Evolutionary conservation across 2,329 filamentous ascomycete species (phyloP).

Genomic region (Calonectria pseudoreteaudii): DNA sequence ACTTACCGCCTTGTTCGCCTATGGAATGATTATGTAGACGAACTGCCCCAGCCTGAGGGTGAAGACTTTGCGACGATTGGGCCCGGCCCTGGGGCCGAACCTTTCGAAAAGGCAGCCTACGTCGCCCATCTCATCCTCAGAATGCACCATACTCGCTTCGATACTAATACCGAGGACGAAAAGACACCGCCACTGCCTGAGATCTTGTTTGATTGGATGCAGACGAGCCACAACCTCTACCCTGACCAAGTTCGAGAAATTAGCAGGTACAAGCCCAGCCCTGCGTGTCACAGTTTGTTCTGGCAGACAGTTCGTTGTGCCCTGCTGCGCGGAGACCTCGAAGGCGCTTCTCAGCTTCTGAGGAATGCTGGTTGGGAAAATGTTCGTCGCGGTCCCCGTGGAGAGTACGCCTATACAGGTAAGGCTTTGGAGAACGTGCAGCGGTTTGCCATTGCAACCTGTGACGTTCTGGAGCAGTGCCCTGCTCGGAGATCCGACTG

Average conservation of each 20-base stretch:
- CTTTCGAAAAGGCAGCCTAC: slow-evolving; percentile 81
- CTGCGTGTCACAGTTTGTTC: slow-evolving; percentile 80
- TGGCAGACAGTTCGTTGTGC: slow-evolving; percentile 86
- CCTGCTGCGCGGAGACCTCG: slow-evolving; percentile 80
- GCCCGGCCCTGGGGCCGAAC: slow-evolving; percentile 69
- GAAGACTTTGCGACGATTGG: slow-evolving; percentile 73
- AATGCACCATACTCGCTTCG: slow-evolving; percentile 76
- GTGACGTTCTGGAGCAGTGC: slow-evolving; percentile 77
- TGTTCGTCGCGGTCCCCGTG: slow-evolving; percentile 75
- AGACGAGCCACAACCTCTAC: slow-evolving; percentile 79
- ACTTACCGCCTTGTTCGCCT: slow-evolving; percentile 64
- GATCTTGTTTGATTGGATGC: slow-evolving; percentile 86
- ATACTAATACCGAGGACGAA: slow-evolving; percentile 50
- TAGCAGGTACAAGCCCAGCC: slow-evolving; percentile 73
- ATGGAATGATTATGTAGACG: slow-evolving; percentile 67
- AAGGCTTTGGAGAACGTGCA: slow-evolving; percentile 83
- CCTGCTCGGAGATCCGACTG: slow-evolving; percentile 79
- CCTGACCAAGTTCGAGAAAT: slow-evolving; percentile 75
- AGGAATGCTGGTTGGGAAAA: slow-evolving; percentile 82
- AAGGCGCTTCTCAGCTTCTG: slow-evolving; percentile 75
- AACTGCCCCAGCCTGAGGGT: slow-evolving; percentile 60
- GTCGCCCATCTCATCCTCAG: slow-evolving; percentile 82
- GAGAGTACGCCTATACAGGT: slow-evolving; percentile 77
- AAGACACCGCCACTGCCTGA: slow-evolving; percentile 74
- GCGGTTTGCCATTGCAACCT: slow-evolving; percentile 75